Conservation (phyloP, 2,329 filamentous ascomycete species). For the Fusarium nelsonii region DNA sequence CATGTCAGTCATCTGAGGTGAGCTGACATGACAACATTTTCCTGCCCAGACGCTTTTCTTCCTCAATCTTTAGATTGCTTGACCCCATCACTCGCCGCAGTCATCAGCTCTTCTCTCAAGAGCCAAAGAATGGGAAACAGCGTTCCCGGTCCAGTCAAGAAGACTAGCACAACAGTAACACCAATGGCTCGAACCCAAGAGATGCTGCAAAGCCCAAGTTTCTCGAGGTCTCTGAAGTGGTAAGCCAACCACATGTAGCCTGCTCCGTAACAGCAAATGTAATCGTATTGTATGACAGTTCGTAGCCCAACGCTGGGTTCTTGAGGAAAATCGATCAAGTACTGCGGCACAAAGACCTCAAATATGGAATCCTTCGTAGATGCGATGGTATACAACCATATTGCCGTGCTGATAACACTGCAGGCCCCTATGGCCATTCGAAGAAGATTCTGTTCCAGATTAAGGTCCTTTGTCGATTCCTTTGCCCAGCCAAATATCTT, state of each 20-base stretch:
- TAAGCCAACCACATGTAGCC: conserved; percentile 45
- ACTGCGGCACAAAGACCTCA: conserved; percentile 44
- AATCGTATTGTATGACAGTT: conserved; percentile 49
- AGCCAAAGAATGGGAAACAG: conserved; percentile 40
- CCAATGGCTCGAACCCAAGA: conserved; percentile 7
- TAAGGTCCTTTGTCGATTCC: rapidly evolving
- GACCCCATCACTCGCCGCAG: neutral
- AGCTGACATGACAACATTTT: neutral
- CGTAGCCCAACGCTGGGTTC: conserved; percentile 25
- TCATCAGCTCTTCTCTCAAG: conserved; percentile 36
- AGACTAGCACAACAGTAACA: neutral
- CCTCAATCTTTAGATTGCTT: neutral
- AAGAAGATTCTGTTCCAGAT: neutral
- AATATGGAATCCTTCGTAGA: conserved; percentile 6
- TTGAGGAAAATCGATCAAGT: conserved; percentile 38
- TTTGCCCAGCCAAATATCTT: neutral
- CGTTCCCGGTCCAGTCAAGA: conserved; percentile 30
- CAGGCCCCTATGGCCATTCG: conserved; percentile 6
- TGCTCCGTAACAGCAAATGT: conserved; percentile 38
- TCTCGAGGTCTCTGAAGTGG: conserved; percentile 43
- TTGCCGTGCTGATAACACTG: conserved; percentile 6
- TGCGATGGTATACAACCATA: conserved; percentile 41
- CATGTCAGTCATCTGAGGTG: neutral
- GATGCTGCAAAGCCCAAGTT: conserved; percentile 27
- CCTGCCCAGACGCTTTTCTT: neutral